phyloP scores from a whole-genome alignment of 2,329 filamentous ascomycete genomes.

The Fonsecaea pugnacius region DNA sequence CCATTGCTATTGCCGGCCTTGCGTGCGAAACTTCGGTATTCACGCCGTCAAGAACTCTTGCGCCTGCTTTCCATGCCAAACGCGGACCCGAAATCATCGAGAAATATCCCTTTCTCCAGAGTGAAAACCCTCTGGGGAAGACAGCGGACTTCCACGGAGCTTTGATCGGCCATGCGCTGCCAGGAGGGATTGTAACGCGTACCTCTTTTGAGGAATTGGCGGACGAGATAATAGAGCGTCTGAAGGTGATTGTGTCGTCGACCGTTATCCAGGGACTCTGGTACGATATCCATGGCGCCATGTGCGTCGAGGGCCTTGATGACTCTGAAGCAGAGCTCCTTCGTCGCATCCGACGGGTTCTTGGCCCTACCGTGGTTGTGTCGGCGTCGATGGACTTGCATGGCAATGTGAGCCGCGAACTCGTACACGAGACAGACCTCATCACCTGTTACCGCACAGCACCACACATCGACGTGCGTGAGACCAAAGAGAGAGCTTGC shows the following conservation, averaged over 20 bases:
- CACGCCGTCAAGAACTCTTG: conserved; percentile 10
- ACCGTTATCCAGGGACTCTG: conserved; percentile 13
- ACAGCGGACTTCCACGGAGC: conserved; percentile 8
- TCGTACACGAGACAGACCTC: conserved; percentile 13
- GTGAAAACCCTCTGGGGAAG: not conserved
- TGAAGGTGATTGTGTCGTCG: conserved; percentile 1
- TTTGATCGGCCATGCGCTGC: conserved; percentile 12
- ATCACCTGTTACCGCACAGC: conserved; percentile 17
- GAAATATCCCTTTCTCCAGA: not conserved
- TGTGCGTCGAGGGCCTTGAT: conserved; percentile 16
- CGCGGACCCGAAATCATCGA: conserved; percentile 13
- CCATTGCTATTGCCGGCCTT: conserved; percentile 14
- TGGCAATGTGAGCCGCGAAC: conserved; percentile 18
- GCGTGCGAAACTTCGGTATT: conserved; percentile 14
- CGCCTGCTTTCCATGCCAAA: conserved; percentile 11
- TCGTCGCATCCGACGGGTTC: conserved; percentile 7
- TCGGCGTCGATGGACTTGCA: conserved; percentile 20
- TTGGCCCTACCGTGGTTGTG: conserved; percentile 10
- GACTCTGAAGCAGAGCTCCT: conserved; percentile 15
- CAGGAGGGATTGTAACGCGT: conserved; percentile 16
- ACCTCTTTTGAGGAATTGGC: conserved; percentile 8
- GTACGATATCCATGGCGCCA: conserved; percentile 19
- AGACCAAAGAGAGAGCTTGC: conserved; percentile 14
- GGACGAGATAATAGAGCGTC: conserved; percentile 4
- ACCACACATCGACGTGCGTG: conserved; percentile 11